Evolutionary conservation across 108 stramenopile genomes (phyloP), one percentile per base, ranked within the genome.

Genomic region (Nitzschia sp.): DNA sequence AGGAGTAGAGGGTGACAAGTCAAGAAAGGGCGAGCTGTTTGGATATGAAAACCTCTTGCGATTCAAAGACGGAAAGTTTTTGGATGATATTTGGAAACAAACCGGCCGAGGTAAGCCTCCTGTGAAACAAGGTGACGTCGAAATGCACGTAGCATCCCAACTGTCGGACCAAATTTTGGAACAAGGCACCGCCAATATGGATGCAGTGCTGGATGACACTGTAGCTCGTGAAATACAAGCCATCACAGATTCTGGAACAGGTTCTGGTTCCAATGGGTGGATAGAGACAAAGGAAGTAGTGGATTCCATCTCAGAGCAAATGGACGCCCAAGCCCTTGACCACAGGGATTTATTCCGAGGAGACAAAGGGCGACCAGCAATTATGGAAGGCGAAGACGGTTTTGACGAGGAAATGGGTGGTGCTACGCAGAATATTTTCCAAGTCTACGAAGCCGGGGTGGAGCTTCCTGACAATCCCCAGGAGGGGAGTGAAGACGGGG

Each of bases 21-120:
- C 82, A 14, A 70, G 88, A 26, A 83, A 86, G 52, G 92, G 92
- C 34, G 93, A 94, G 77, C 77, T 94, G 17, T 94, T 94, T 73
- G 93, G 93, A 24, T 55, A 82, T 11, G 89, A 88, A 71, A 92
- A 92, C 74, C 72, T 92, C 24, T 72, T 92, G 38, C 84, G 76
- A 52, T 92, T 85, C 70, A 84, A 86, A 50, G 87, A 92, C 24
- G 91, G 91, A 5, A 80, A 72, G 34, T 92, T 92, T 44, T 83
- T 92, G 71, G 59, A 65, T 43, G 86, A 79, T 42, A 75, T 71
- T 38, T 92, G 82, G 87, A 73, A 69, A 75, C 67, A 46, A 63
- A 21, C 37, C 24, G 69, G 69, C 8, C 26, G 10, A 57, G 38
- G 17, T 37, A 40, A 50, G 53, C 50, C 11, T 56, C 54, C 48